Percentiles rank a stretch among this genome's conserved stretches.
Conservation (phyloP, 805 yeast genomes). For the Dipodascus geniculatus region DNA sequence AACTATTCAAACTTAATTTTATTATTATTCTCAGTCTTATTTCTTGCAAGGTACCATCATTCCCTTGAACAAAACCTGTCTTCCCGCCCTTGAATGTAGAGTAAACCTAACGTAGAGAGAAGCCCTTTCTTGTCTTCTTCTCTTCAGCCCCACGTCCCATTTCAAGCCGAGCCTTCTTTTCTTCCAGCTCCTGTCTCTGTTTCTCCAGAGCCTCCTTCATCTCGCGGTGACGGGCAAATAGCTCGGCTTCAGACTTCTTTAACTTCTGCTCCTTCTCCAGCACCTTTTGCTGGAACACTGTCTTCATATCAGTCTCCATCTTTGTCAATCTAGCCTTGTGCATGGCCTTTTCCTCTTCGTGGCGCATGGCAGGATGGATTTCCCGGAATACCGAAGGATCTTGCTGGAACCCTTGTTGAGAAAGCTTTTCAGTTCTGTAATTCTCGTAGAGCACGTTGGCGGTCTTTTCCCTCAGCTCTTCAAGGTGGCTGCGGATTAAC, state of each 20-base stretch:
- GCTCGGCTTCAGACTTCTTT: slow-evolving; percentile 92
- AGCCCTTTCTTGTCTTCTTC: slow-evolving; percentile 21
- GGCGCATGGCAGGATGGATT: slow-evolving; percentile 84
- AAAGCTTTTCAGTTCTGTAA: slow-evolving; percentile 77
- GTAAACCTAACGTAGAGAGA: slow-evolving; percentile 13
- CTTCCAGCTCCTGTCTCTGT: slow-evolving; percentile 84
- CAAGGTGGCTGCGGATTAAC: slow-evolving; percentile 80
- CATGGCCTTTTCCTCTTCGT: slow-evolving; percentile 83
- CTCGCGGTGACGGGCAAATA: slow-evolving; percentile 90
- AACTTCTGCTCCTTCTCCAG: slow-evolving; percentile 93
- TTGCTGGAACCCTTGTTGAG: slow-evolving; percentile 77
- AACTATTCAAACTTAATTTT: not conserved
- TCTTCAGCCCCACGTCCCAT: slow-evolving; percentile 18
- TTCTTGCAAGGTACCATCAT: not conserved
- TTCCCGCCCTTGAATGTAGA: too few species aligned
- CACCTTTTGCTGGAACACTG: slow-evolving; percentile 92
- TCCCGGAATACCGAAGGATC: slow-evolving; percentile 89
- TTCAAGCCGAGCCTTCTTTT: slow-evolving; percentile 65
- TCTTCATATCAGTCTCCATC: slow-evolving; percentile 94
- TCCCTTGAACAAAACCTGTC: not conserved
- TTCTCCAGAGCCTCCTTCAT: slow-evolving; percentile 89
- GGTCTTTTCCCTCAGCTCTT: slow-evolving; percentile 85
- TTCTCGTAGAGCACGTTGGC: slow-evolving; percentile 66
- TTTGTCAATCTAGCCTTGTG: slow-evolving; percentile 91
- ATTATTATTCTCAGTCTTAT: not conserved